Percentiles rank a stretch among this genome's conserved stretches.
These are phyloP conservation scores for Pittosporum tobira DNA, from an alignment of 129 eudicot genomes.

Conservation along the genomic window DNA sequence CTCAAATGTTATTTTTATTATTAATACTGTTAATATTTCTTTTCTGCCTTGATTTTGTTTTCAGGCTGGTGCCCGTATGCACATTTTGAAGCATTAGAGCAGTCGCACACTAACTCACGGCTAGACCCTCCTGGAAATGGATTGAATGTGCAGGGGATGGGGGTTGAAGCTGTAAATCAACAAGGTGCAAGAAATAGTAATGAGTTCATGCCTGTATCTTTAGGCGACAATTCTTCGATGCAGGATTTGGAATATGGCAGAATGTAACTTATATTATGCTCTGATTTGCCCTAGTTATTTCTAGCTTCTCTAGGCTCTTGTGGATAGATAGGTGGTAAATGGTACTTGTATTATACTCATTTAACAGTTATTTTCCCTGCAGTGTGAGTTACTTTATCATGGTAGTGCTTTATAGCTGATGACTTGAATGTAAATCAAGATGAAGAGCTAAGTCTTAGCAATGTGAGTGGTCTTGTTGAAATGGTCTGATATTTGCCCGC, in stretches of 20 bases:
- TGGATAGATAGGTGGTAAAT: too few relatives aligned
- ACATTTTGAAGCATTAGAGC: constrained; percentile 68
- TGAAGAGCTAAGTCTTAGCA: too few relatives aligned
- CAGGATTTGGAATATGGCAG: constrained; percentile 46
- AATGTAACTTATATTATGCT: neutral
- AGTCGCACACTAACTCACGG: constrained; percentile 27
- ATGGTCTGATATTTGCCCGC: too few relatives aligned
- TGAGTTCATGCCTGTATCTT: constrained; percentile 14
- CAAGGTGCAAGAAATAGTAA: constrained; percentile 18
- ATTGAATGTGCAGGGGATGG: constrained; percentile 10
- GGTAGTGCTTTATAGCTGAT: too few relatives aligned
- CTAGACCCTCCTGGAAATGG: constrained; percentile 19
- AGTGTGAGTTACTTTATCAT: too few relatives aligned
- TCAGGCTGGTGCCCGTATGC: constrained; percentile 86
- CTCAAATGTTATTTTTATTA: neutral
- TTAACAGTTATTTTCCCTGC: too few relatives aligned
- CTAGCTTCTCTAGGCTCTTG: too few relatives aligned
- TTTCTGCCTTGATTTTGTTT: constrained; percentile 3
- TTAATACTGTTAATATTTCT: neutral
- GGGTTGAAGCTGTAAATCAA: constrained; percentile 20
- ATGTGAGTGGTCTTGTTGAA: too few relatives aligned
- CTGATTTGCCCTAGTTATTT: too few relatives aligned
- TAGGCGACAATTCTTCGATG: constrained; percentile 10
- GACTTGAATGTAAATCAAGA: too few relatives aligned
- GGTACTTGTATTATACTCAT: too few relatives aligned